phyloP scores from a whole-genome alignment of 805 yeast genomes.

The Cyberlindnera saturnus region DNA sequence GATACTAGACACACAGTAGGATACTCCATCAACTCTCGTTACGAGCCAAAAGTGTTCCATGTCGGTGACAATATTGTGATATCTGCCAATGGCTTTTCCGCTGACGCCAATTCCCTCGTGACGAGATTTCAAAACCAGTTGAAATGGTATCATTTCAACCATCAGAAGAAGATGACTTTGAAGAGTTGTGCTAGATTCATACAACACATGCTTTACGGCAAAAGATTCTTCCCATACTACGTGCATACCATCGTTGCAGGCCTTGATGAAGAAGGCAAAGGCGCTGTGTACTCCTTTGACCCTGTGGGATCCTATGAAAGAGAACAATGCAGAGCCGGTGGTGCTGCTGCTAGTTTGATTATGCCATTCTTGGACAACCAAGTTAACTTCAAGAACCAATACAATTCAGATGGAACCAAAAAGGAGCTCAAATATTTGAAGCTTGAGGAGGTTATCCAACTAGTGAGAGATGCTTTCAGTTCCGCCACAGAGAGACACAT shows the following conservation, averaged over 20 bases:
- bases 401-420: constrained; percentile 66
- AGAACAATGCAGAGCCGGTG: constrained; percentile 97
- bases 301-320: constrained; percentile 98
- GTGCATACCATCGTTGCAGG: constrained; percentile 95
- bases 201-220: constrained; percentile 85
- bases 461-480: constrained; percentile 90
- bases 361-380: constrained; percentile 98
- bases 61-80: constrained; percentile 84
- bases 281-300: constrained; percentile 93
- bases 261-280: constrained; percentile 78
- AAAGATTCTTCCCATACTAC: constrained; percentile 94
- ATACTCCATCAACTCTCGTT: constrained; percentile 86
- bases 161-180: constrained; percentile 64
- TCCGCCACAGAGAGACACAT: constrained; percentile 98
- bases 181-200: constrained; percentile 82
- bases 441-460: constrained; percentile 77
- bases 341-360: constrained; percentile 92
- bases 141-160: constrained; percentile 91
- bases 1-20: constrained; percentile 97
- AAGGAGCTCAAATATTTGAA: constrained; percentile 56
- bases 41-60: constrained; percentile 82
- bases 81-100: constrained; percentile 95
- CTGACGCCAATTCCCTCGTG: constrained; percentile 85
- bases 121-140: constrained; percentile 57
- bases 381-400: constrained; percentile 92